Base-by-base conservation (phyloP, 2,329 filamentous ascomycete species). In the Alternaria arbusti region DNA sequence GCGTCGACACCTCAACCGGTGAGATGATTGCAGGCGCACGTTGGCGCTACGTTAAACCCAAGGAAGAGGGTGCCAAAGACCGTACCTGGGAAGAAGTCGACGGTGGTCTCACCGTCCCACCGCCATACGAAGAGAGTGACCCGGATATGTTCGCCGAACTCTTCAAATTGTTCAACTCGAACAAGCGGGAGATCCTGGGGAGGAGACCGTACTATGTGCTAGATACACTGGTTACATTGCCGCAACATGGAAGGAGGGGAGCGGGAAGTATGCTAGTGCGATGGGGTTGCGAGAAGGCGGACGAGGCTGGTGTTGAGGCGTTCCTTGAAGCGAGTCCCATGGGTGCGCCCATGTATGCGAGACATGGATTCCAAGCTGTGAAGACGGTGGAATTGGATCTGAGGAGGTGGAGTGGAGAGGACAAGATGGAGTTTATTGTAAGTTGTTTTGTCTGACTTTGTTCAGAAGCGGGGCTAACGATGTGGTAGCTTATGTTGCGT, bases 291-390 rank as follows among this genome's bases (percentile, higher is more conserved):
- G 72, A 73, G 22, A 71, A 64, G 43, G 78, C 77, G 17, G 77
- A 80, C 55, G 69, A 75, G 57, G 66, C 54, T 9, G 74, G 73
- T 3, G 67, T 79, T 10, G 73, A 77, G 32, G 64, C 66, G 0
- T 80, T 76, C 68, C 50, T 80, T 17, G 77, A 79, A 58, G 74
- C 77, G 13, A 78, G 70, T 57, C 65, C 63, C 4, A 76, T 79
- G 70, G 78, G 76, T 3, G 69, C 65, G 54, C 74, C 74, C 4
- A 64, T 80, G 64, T 80, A 80, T 69, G 69, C 70, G 52, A 65
- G 70, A 26, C 72, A 68, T 68, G 77, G 76, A 0, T 80, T 79
- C 47, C 64, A 70, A 57, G 40, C 52, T n/a, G 68, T 75, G 2
- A 72, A 65, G 55, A 63, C 68, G 17, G 61, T 78, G 17, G 61